phyloP scores from a whole-genome alignment of 176 grass and related monocot species.

The Urochloa ruziziensis region DNA sequence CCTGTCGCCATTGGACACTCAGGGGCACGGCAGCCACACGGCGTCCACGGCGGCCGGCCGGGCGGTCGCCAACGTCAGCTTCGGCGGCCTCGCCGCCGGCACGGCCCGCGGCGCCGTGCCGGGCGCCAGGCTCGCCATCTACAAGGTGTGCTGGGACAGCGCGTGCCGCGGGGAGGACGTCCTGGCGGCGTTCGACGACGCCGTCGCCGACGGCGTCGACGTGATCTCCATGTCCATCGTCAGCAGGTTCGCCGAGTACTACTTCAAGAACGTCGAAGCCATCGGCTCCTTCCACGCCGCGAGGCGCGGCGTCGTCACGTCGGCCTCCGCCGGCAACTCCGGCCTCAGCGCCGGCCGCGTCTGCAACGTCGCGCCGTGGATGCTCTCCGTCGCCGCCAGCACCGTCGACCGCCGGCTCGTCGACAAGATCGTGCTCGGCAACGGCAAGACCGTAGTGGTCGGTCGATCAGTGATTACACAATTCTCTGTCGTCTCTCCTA shows the following conservation, averaged over 20 bases:
- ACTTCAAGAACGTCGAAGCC: background rate
- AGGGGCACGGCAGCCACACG: conserved; percentile 16
- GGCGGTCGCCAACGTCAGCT: background rate
- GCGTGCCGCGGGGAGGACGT: fast-evolving
- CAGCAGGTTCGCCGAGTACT: fast-evolving
- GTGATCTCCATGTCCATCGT: conserved; percentile 3
- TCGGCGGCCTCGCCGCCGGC: background rate
- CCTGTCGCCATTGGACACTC: background rate
- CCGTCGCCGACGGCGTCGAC: background rate
- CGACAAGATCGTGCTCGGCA: background rate
- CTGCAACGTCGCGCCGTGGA: conserved; percentile 43
- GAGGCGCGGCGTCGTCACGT: background rate
- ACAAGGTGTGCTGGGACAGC: conserved; percentile 24
- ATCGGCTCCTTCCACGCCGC: background rate
- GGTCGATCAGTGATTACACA: background rate
- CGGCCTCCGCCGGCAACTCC: background rate
- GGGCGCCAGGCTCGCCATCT: conserved; percentile 12
- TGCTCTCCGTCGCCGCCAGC: conserved; percentile 25
- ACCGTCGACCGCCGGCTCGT: conserved; percentile 16
- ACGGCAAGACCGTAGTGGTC: background rate
- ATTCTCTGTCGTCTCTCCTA: too few species aligned
- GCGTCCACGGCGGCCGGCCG: background rate
- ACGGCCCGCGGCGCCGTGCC: background rate
- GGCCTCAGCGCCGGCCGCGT: background rate
- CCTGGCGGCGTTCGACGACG: background rate